Conservation (phyloP, 2,329 filamentous ascomycete species). For the Chalara sp. region DNA sequence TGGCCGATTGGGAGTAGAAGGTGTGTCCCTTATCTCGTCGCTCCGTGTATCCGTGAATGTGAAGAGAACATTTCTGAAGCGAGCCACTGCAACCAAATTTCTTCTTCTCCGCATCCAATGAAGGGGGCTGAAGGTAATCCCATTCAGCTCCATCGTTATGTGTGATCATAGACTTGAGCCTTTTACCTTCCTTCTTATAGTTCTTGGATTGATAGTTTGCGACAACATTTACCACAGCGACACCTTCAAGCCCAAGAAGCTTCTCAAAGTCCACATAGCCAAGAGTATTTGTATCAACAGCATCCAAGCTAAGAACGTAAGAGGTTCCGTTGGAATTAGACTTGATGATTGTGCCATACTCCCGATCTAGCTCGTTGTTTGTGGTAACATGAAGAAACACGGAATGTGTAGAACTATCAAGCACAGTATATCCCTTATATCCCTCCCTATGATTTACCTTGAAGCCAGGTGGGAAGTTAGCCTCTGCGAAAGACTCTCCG, state of each 20-base stretch:
- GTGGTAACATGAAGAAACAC: slow-evolving; percentile 91
- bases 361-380: slow-evolving; percentile 53
- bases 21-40: slow-evolving; percentile 74
- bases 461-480: slow-evolving; percentile 82
- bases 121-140: slow-evolving; percentile 68
- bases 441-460: slow-evolving; percentile 63
- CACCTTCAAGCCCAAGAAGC: slow-evolving; percentile 85
- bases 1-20: slow-evolving; percentile 79
- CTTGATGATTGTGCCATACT: slow-evolving; percentile 87
- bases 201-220: slow-evolving; percentile 56
- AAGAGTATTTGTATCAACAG: slow-evolving; percentile 70
- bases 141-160: slow-evolving; percentile 95
- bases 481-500: slow-evolving; percentile 73
- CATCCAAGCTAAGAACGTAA: slow-evolving; percentile 75
- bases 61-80: slow-evolving; percentile 70
- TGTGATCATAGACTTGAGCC: slow-evolving; percentile 83
- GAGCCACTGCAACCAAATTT: slow-evolving; percentile 59
- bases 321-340: slow-evolving; percentile 98
- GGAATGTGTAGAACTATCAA: slow-evolving; percentile 91
- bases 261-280: slow-evolving; percentile 96
- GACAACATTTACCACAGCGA: slow-evolving; percentile 81
- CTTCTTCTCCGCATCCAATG: slow-evolving; percentile 64
- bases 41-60: slow-evolving; percentile 95
- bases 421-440: slow-evolving; percentile 86
- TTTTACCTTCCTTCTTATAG: slow-evolving; percentile 61